Percentiles rank a stretch among this genome's conserved stretches.
These are phyloP conservation scores for Austropuccinia psidii DNA, from an alignment of 1,284 basidiomycete species.

Conservation along the genomic window DNA sequence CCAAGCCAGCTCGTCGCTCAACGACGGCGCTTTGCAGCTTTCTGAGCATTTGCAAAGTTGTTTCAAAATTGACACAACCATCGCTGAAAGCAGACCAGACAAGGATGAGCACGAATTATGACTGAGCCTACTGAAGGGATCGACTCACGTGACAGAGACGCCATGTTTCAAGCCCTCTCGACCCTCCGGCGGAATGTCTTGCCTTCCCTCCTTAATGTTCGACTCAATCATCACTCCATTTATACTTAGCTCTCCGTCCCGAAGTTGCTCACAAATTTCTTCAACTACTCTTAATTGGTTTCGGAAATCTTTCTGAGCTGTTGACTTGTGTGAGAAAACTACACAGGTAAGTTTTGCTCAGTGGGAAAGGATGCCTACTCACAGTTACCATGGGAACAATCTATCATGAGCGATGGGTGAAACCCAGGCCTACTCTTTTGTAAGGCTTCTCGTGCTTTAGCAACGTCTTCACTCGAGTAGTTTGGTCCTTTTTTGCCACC, in stretches of 20 bases:
- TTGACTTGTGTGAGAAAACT: not conserved
- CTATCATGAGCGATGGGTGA: constrained; percentile 45
- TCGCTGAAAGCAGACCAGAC: constrained; percentile 39
- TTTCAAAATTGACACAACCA: constrained; percentile 83
- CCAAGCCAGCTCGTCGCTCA: not conserved
- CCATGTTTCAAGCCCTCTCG: constrained; percentile 61
- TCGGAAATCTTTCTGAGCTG: constrained; percentile 54
- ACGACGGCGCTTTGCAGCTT: constrained; percentile 40
- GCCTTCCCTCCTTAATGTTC: constrained; percentile 77
- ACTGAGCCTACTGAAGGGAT: constrained; percentile 57
- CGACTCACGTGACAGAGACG: constrained; percentile 54
- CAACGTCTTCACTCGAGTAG: constrained; percentile 67
- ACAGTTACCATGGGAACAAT: constrained; percentile 65
- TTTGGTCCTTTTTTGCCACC: constrained; percentile 81
- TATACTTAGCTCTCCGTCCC: constrained; percentile 64
- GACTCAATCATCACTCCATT: constrained; percentile 98
- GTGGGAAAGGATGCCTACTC: constrained; percentile 62
- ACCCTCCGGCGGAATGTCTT: constrained; percentile 72
- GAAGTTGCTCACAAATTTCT: constrained; percentile 62
- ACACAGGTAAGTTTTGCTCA: not conserved
- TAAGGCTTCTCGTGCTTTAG: constrained; percentile 51
- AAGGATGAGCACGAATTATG: constrained; percentile 52
- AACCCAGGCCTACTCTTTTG: constrained; percentile 70
- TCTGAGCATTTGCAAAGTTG: constrained; percentile 53
- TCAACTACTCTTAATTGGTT: constrained; percentile 55